Evolutionary conservation across 331 rosid genomes (phyloP), one percentile per base, ranked within the genome.

Genomic region (Rhamnella rubrinervis): DNA sequence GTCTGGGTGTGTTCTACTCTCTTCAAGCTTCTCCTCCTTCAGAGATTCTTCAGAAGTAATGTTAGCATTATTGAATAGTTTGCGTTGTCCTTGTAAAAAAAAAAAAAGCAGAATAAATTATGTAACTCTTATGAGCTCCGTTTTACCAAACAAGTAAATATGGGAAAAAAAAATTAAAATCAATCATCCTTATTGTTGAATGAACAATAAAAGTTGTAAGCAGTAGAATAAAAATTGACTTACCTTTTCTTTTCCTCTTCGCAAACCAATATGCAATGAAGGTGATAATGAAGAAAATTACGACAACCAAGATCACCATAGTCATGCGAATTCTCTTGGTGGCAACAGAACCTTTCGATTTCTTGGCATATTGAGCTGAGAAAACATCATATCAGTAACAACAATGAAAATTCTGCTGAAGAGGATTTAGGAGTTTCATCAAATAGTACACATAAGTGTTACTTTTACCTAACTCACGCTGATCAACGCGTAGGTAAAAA

Each of bases 401-500:
- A 49, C 1, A 49, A 14, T 49, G 15, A 49, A 49, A 49, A 15
- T 3, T 49, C 6, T 49, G 55, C 15, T 6, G 6, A 18, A 49
- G n/a, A 3, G 31, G 14, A 1, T 26, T 26, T 26, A 26, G 4
- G 2, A 18, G 17, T 2, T 12, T 49, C 18, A 49, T 14, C 15
- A 49, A 18, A 49, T 49, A 12, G 15, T 49, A 14, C 15, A 49
- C 6, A 49, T 6, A 5, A 31, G 15, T 49, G n/a, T 18, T 8
- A 49, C 3, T 12, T 9, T 26, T 28, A 76, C 86, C 88, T 55
- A 86, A 49, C 57, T 74, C 85, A 58, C 47, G 6, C 3, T 75
- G 73, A 77, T 86, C 88, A 31, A 79, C 85, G 7, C 81, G 84
- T 0, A 86, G 57, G 9, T 60, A 79, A 3, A 86, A 70, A 57